These are phyloP conservation scores for Spinacia oleracea DNA, from an alignment of 179 eudicot species.

Conservation along the genomic window DNA sequence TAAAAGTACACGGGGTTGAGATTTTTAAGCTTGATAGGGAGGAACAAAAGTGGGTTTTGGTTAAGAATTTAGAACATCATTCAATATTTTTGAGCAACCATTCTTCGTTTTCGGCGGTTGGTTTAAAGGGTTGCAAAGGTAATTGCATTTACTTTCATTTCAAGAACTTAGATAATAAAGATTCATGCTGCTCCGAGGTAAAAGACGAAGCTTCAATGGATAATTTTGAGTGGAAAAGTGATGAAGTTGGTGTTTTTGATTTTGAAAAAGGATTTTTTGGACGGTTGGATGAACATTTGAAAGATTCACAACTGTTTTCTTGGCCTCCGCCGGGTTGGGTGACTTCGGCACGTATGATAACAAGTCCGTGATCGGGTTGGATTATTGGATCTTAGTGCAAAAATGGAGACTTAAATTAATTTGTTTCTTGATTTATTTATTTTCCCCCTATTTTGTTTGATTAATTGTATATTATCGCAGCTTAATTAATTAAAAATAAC, in stretches of 20 bases:
- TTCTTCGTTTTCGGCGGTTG: slow-evolving; percentile 26
- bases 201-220: neutral
- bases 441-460: neutral
- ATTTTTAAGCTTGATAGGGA: slow-evolving; percentile 26
- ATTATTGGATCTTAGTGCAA: too few species aligned
- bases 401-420: neutral
- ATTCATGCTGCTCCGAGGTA: slow-evolving; percentile 4
- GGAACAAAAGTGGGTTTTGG: slow-evolving; percentile 29
- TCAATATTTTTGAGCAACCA: slow-evolving; percentile 32
- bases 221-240: slow-evolving; percentile 11
- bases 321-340: slow-evolving; percentile 37
- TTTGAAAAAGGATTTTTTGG: slow-evolving; percentile 32
- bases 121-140: slow-evolving; percentile 24
- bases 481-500: neutral
- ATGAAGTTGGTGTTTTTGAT: slow-evolving; percentile 39
- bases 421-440: neutral
- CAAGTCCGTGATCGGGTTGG: neutral
- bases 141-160: slow-evolving; percentile 37
- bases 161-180: slow-evolving; percentile 24
- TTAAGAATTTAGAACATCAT: slow-evolving; percentile 24
- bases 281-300: slow-evolving; percentile 23
- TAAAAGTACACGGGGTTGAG: slow-evolving; percentile 33
- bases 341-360: neutral
- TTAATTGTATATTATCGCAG: neutral
- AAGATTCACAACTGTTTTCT: slow-evolving; percentile 27